phyloP scores from a whole-genome alignment of 345 rosid species.

The Eucalyptus coolabah region DNA sequence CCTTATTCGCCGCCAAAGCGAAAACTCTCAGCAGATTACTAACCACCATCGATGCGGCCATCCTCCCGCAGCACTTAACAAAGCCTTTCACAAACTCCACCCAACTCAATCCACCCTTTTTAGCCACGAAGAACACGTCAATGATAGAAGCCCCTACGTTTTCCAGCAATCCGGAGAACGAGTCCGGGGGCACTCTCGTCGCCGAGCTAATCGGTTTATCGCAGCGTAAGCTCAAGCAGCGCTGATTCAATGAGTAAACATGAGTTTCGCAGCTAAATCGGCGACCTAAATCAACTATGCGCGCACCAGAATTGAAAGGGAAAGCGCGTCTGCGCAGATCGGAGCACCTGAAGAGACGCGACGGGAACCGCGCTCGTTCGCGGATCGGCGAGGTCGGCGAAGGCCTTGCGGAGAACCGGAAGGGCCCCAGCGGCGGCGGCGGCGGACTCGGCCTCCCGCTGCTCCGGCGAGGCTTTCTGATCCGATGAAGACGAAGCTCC shows the following conservation, averaged over 20 bases:
- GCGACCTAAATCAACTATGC: background rate
- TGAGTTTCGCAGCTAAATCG: background rate
- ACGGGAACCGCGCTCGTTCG: slow-evolving; percentile 30
- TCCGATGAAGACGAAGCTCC: slow-evolving; percentile 73
- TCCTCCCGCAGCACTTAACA: slow-evolving; percentile 70
- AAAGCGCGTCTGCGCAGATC: background rate
- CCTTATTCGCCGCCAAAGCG: slow-evolving; percentile 8
- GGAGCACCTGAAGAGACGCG: slow-evolving; percentile 47
- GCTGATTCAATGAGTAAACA: slow-evolving; percentile 15
- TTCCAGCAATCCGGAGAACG: slow-evolving; percentile 33
- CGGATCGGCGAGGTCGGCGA: slow-evolving; percentile 55
- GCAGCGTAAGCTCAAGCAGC: slow-evolving; percentile 42
- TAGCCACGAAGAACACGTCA: slow-evolving; percentile 43
- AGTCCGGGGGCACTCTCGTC: slow-evolving; percentile 15
- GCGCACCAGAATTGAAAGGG: background rate
- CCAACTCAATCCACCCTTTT: slow-evolving; percentile 54
- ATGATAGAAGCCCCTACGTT: slow-evolving; percentile 57
- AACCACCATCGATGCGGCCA: slow-evolving; percentile 43
- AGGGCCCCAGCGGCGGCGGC: slow-evolving; percentile 70
- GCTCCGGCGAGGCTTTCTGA: slow-evolving; percentile 24
- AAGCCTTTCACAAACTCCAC: slow-evolving; percentile 65
- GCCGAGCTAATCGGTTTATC: slow-evolving; percentile 24
- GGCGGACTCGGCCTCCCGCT: slow-evolving; percentile 49
- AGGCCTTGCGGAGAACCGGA: slow-evolving; percentile 48
- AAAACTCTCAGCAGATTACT: slow-evolving; percentile 46